These are phyloP conservation scores for Geotrichum phurueaensis DNA, from an alignment of 1,139 yeast species.

Conservation along the genomic window DNA sequence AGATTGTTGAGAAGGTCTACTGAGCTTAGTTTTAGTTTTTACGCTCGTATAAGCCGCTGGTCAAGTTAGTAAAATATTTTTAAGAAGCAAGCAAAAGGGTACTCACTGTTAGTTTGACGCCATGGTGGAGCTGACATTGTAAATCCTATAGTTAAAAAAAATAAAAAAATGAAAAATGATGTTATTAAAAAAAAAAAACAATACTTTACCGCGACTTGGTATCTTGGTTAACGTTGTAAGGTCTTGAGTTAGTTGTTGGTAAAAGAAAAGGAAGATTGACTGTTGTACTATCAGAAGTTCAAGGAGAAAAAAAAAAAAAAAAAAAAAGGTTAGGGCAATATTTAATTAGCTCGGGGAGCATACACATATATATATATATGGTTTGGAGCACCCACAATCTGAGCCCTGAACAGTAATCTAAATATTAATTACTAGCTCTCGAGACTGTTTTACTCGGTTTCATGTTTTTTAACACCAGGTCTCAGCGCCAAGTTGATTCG, in stretches of 20 bases:
- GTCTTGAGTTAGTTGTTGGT: neutral
- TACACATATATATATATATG: too few relatives aligned
- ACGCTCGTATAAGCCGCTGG: conserved; percentile 20
- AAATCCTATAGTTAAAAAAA: neutral
- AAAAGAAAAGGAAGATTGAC: neutral
- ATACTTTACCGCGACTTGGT: neutral
- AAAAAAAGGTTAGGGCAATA: neutral
- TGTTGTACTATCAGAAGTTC: neutral
- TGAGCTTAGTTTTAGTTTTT: conserved; percentile 16
- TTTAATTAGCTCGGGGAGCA: neutral
- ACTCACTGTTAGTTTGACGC: conserved; percentile 22
- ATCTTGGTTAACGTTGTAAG: neutral
- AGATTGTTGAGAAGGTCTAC: conserved; percentile 11
- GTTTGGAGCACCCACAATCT: neutral
- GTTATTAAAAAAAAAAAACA: neutral
- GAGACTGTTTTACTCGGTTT: too few relatives aligned
- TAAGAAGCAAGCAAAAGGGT: neutral
- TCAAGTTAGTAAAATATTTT: neutral
- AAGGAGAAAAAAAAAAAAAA: neutral
- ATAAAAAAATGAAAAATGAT: neutral
- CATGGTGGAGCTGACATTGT: conserved; percentile 30
- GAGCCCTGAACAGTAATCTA: neutral
- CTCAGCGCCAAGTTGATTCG: neutral
- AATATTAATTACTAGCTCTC: too few relatives aligned
- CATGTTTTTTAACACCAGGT: too few relatives aligned